Conservation (phyloP, 768 basidiomycete species). For the Calvatia gigantea region DNA sequence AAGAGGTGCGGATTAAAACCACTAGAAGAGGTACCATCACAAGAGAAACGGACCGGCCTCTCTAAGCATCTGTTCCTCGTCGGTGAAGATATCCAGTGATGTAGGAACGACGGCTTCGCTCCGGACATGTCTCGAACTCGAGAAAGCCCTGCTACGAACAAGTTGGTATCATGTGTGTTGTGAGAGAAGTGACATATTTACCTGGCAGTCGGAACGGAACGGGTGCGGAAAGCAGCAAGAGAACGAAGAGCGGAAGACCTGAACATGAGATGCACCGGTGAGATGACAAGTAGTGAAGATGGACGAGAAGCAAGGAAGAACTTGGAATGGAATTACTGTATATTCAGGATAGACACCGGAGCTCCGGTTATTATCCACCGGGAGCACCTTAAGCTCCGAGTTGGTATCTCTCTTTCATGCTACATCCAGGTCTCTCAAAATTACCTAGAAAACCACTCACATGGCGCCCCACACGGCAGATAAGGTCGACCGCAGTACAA, state of each 20-base stretch:
- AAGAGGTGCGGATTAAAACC: constrained; percentile 10
- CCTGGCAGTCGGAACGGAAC: constrained; percentile 6
- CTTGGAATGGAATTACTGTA: no score
- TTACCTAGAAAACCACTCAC: neutral
- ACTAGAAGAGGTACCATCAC: neutral
- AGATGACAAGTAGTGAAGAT: constrained; percentile 5
- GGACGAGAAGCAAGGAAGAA: no score
- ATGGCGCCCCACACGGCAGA: neutral
- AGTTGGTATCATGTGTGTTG: neutral
- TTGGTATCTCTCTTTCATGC: neutral
- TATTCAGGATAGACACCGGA: neutral
- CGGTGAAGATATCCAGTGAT: constrained; percentile 82
- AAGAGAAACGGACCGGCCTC: constrained; percentile 66
- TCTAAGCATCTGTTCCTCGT: constrained; percentile 92
- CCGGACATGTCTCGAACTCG: constrained; percentile 30
- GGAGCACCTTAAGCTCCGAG: neutral
- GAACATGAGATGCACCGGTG: constrained; percentile 26
- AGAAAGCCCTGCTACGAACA: constrained; percentile 27
- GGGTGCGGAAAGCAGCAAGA: constrained; percentile 13
- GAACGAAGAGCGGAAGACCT: constrained; percentile 20
- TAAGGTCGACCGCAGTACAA: neutral
- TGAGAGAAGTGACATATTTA: neutral
- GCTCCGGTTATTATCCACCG: neutral
- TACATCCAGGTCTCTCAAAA: neutral
- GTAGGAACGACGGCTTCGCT: constrained; percentile 31